Conservation (phyloP, 2,329 filamentous ascomycete genomes). For the Teratosphaeria zuluensis region DNA sequence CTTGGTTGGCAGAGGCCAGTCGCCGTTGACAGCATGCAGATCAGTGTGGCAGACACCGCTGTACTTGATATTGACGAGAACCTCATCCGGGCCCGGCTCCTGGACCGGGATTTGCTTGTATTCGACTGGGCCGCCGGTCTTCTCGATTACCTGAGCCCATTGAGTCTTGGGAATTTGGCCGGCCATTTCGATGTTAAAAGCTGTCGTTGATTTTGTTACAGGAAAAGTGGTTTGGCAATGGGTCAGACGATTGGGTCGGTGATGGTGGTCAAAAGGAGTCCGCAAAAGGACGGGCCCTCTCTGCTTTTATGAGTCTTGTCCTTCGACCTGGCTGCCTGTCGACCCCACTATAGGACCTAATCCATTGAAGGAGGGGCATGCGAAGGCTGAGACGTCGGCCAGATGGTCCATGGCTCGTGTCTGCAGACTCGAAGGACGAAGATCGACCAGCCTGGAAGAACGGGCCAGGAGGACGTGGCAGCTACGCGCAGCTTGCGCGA, state of each 20-base stretch:
- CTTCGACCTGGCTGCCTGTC: background rate
- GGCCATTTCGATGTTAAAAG: background rate
- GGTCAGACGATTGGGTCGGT: background rate
- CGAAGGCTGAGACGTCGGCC: background rate
- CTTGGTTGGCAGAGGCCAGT: slow-evolving; percentile 80
- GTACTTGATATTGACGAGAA: slow-evolving; percentile 85
- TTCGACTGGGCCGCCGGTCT: slow-evolving; percentile 58
- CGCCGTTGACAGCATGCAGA: slow-evolving; percentile 67
- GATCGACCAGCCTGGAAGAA: background rate
- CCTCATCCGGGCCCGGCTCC: slow-evolving; percentile 76
- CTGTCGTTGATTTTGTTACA: background rate
- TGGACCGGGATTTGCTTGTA: slow-evolving; percentile 77
- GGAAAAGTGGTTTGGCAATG: background rate
- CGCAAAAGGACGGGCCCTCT: background rate
- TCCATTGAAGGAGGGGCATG: background rate
- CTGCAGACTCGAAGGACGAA: background rate
- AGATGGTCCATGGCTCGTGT: background rate
- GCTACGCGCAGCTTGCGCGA: background rate
- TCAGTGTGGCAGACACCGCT: slow-evolving; percentile 89
- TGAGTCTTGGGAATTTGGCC: slow-evolving; percentile 62
- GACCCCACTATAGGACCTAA: background rate
- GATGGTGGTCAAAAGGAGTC: background rate
- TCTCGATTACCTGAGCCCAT: slow-evolving; percentile 85
- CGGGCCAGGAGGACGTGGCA: background rate
- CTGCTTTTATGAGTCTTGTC: background rate